Base-by-base conservation (phyloP, 768 basidiomycete genomes). In the Psilocybe azurescens region DNA sequence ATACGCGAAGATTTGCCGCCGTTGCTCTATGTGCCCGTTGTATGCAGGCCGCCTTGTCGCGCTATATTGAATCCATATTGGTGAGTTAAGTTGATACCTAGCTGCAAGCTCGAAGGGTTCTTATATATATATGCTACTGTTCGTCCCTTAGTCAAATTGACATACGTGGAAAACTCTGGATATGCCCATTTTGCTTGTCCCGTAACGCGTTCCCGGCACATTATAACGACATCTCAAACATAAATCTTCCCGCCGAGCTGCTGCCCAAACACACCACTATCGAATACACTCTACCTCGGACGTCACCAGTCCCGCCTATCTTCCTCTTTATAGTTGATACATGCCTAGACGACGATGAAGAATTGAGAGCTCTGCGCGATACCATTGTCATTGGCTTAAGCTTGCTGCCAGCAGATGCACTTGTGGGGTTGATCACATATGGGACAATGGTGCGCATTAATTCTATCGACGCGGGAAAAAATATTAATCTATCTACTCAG, bases 221-320 rank as follows among this genome's bases (percentile, higher is more conserved):
- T 75, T 99, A 99, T 84, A 97, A 97, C 79, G 97, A 99, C 73
- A 97, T 99, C 67, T 95, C 95, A 51, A 91, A 91, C 77, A 96
- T 93, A 66, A 99, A 99, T 77, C 86, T 99, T 18, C 97, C 97
- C 53, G 91, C 95, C 13, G 97, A 99, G 74, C 85, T 99, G 32
- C 78, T 99, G 41, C 95, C 97, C 72, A 96, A 97, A 78, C 99
- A 98, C 83, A 99, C 97, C 33, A 99, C 97, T 7, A 97, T 99
- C 77, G 97, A 99, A 78, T 99, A 99, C 80, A 99, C 97, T n/a
- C 90, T 99, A 51, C 83, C 91, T 28, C 88, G 97, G 63, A 90
- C 94, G 1, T 94, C 89, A 11, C 94, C 90, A 70, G 90, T 97
- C 49, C 96, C 97, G 3, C 97, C 97, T 55, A 86, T 99, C 76